These are phyloP conservation scores for Anthracocystis panici-leucophaei DNA, from an alignment of 1,284 basidiomycete species.

Conservation along the genomic window DNA sequence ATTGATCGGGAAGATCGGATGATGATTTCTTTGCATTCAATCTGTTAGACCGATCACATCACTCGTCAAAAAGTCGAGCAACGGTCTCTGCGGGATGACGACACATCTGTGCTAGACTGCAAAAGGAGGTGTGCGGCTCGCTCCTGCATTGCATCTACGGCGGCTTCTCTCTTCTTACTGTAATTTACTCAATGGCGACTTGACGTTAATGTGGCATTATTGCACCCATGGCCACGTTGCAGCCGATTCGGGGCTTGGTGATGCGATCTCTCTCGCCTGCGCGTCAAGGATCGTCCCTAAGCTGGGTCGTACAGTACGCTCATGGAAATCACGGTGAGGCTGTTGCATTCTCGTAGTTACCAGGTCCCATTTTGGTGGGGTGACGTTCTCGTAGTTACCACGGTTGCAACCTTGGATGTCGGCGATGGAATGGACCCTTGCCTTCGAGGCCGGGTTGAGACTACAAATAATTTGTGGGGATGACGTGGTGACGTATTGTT, in stretches of 20 bases:
- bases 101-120: neutral
- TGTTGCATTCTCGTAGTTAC: neutral
- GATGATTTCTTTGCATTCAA: neutral
- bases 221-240: neutral
- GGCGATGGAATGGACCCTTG: neutral
- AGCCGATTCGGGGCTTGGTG: neutral
- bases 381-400: no score
- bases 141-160: neutral
- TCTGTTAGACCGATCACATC: neutral
- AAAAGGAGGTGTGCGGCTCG: neutral
- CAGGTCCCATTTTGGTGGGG: no score
- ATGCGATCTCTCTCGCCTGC: neutral
- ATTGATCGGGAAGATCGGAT: neutral
- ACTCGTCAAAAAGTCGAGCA: neutral
- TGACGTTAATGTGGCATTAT: no score
- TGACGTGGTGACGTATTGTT: constrained; percentile 3
- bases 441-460: neutral
- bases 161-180: neutral
- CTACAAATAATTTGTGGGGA: neutral
- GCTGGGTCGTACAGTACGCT: neutral
- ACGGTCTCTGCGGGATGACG: constrained; percentile 7
- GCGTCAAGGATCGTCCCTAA: neutral
- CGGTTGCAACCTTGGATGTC: neutral
- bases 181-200: no score
- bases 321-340: no score